phyloP scores from a whole-genome alignment of 2,329 filamentous ascomycete species.

The Fusarium oligoseptatum region DNA sequence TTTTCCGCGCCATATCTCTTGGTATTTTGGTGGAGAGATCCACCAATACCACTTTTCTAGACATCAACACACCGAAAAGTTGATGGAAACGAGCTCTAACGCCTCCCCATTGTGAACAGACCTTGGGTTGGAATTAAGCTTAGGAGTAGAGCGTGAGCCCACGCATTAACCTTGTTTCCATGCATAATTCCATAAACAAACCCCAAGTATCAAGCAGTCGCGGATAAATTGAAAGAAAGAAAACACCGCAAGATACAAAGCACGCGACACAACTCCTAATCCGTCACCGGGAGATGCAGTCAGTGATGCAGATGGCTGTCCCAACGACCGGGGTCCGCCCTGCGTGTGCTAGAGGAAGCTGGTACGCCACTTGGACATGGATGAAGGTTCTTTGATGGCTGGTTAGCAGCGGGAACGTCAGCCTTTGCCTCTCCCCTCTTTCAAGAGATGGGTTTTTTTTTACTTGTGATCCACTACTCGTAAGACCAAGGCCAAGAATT shows the following conservation, averaged over 20 bases:
- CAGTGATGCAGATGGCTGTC: conserved; percentile 13
- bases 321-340: conserved; percentile 4
- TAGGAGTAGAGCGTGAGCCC: background rate
- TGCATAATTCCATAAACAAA: conserved; percentile 12
- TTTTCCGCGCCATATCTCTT: background rate
- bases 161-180: conserved; percentile 25
- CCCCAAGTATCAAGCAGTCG: background rate
- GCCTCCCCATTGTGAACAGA: background rate
- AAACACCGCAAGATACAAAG: conserved; percentile 10
- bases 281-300: conserved; percentile 34
- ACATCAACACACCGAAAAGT: background rate
- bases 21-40: background rate
- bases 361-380: background rate
- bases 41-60: background rate
- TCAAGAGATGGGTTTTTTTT: background rate
- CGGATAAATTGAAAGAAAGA: conserved; percentile 5
- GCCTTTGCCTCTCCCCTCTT: background rate
- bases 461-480: conserved; percentile 4
- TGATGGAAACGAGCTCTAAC: no score
- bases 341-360: conserved; percentile 13
- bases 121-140: conserved; percentile 7
- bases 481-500: background rate
- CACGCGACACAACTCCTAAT: conserved; percentile 41
- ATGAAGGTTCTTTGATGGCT: background rate
- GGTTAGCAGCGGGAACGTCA: background rate